These are phyloP conservation scores for Peziza echinospora DNA, from an alignment of 495 filamentous ascomycete species.

Conservation along the genomic window DNA sequence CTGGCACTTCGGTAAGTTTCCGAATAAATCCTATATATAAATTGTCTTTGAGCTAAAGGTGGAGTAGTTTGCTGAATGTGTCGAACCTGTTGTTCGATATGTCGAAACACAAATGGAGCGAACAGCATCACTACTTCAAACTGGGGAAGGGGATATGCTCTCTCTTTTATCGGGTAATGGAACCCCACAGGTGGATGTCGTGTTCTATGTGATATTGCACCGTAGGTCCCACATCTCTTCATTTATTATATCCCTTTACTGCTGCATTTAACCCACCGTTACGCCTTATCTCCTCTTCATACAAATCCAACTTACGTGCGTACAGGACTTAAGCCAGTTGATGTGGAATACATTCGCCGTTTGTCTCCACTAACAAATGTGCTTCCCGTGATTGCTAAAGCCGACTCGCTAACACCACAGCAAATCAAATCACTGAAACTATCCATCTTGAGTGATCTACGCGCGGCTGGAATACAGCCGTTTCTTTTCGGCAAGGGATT, in stretches of 20 bases:
- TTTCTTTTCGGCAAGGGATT: slow-evolving; percentile 41
- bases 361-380: slow-evolving; percentile 67
- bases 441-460: slow-evolving; percentile 36
- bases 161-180: slow-evolving; percentile 66
- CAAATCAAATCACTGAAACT: slow-evolving; percentile 41
- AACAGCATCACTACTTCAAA: slow-evolving; percentile 33
- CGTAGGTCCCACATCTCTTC: slow-evolving; percentile 30
- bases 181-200: slow-evolving; percentile 69
- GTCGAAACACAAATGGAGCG: slow-evolving; percentile 51
- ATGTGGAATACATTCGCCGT: slow-evolving; percentile 54
- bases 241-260: too few relatives aligned
- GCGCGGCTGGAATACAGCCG: slow-evolving; percentile 36
- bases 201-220: slow-evolving; percentile 57
- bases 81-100: slow-evolving; percentile 49
- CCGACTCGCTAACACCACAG: slow-evolving; percentile 42
- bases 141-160: slow-evolving; percentile 53
- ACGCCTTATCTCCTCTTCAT: background rate
- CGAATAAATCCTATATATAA: slow-evolving; percentile 1
- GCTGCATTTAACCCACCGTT: background rate
- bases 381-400: slow-evolving; percentile 59
- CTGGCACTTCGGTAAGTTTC: slow-evolving; percentile 33
- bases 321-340: slow-evolving; percentile 45
- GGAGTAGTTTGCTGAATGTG: slow-evolving; percentile 36
- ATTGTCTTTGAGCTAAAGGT: background rate
- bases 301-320: slow-evolving; percentile 8